Percentiles rank a stretch among this genome's conserved stretches.
Evolutionary conservation across 768 basidiomycete species (phyloP).

Genomic region (Leccinum rimulosum): DNA sequence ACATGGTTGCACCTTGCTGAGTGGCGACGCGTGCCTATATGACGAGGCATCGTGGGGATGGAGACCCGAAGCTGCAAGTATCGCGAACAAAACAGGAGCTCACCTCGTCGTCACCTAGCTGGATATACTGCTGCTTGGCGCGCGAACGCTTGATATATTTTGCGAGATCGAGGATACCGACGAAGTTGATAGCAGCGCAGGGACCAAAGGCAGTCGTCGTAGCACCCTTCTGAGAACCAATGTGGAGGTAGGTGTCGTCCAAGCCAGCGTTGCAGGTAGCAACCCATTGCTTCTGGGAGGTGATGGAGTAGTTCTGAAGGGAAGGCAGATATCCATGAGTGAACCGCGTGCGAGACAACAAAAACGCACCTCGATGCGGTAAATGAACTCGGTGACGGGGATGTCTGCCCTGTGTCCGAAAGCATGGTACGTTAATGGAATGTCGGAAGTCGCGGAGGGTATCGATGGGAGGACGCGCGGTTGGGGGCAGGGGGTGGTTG

Average conservation of each 20-base stretch:
- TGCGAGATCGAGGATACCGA: constrained; percentile 32
- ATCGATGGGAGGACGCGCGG: no score
- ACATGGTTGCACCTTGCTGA: constrained; percentile 23
- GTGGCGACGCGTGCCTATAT: constrained; percentile 18
- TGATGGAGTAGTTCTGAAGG: constrained; percentile 43
- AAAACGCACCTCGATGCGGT: constrained; percentile 64
- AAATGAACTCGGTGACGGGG: no score
- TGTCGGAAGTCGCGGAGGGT: no score
- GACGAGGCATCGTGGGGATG: neutral
- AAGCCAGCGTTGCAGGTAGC: constrained; percentile 36
- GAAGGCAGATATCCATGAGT: neutral
- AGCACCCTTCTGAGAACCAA: constrained; percentile 30
- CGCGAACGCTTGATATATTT: constrained; percentile 37
- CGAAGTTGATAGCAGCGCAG: constrained; percentile 36
- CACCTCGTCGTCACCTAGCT: constrained; percentile 39
- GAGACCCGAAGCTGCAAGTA: constrained; percentile 13
- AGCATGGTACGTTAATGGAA: no score
- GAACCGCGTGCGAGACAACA: neutral
- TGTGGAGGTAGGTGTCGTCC: constrained; percentile 32
- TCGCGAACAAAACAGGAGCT: constrained; percentile 10
- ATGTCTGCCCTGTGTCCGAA: constrained; percentile 72
- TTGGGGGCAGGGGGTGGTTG: no score
- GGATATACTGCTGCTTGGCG: constrained; percentile 33
- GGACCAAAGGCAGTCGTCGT: constrained; percentile 33
- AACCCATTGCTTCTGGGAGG: constrained; percentile 44